Percentiles rank a stretch among this genome's conserved stretches.
phyloP scores from a whole-genome alignment of 2,329 filamentous ascomycete species.

The Cytospora mali region DNA sequence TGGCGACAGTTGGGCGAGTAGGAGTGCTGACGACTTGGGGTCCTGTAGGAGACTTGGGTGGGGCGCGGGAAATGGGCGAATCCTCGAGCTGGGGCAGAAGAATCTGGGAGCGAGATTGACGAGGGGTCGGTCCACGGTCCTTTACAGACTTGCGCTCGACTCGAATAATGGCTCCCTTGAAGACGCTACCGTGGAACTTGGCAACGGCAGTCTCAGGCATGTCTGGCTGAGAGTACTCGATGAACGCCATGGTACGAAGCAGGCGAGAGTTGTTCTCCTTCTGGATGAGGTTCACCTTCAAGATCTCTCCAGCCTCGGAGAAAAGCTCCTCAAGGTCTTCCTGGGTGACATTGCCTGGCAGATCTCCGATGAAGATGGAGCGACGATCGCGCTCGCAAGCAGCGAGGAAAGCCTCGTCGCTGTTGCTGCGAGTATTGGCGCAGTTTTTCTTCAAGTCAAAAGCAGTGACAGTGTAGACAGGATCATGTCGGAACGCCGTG shows the following conservation, averaged over 20 bases:
- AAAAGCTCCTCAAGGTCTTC: slow-evolving; percentile 33
- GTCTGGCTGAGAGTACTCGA: slow-evolving; percentile 30
- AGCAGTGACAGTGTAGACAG: slow-evolving; percentile 36
- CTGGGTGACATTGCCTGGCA: slow-evolving; percentile 34
- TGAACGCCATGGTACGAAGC: slow-evolving; percentile 37
- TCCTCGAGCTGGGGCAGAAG: slow-evolving; percentile 12
- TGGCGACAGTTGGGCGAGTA: slow-evolving; percentile 7
- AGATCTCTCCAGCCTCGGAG: slow-evolving; percentile 34
- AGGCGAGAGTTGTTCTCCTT: slow-evolving; percentile 30
- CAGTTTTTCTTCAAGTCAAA: slow-evolving; percentile 39
- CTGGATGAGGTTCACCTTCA: slow-evolving; percentile 36
- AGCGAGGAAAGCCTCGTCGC: slow-evolving; percentile 37
- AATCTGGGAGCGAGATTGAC: slow-evolving; percentile 19
- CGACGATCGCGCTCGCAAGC: slow-evolving; percentile 40
- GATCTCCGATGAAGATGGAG: slow-evolving; percentile 40
- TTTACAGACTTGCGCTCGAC: slow-evolving; percentile 29
- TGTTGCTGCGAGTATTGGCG: slow-evolving; percentile 31
- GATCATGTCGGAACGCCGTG: slow-evolving; percentile 40
- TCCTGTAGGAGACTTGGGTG: slow-evolving; percentile 1
- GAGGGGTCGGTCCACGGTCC: slow-evolving; percentile 19
- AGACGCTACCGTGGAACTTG: slow-evolving; percentile 18
- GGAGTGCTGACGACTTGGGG: slow-evolving; percentile 19
- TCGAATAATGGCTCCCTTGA: slow-evolving; percentile 21
- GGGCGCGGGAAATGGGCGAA: slow-evolving; percentile 9
- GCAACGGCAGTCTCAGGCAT: slow-evolving; percentile 29